Evolutionary conservation across 495 filamentous ascomycete genomes (phyloP).

Genomic region (Clavariopsis aquatica): DNA sequence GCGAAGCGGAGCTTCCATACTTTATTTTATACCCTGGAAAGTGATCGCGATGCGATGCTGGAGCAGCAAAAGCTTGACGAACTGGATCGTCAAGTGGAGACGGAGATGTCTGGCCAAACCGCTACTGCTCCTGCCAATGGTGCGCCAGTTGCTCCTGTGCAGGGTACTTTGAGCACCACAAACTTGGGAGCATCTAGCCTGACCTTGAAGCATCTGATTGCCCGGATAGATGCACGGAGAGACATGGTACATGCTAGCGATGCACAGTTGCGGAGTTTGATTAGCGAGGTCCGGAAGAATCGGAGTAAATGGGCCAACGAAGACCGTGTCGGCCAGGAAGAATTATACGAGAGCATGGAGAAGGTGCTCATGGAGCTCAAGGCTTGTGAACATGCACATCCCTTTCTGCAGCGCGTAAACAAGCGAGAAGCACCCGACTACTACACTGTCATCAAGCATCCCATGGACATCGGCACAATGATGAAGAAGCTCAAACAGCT

Average conservation of each 20-base stretch:
- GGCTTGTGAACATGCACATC: conserved; percentile 90
- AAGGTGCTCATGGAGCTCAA: conserved; percentile 96
- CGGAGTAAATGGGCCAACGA: conserved; percentile 98
- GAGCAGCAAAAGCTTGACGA: conserved; percentile 97
- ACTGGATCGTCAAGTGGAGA: conserved; percentile 91
- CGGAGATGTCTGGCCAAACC: conserved; percentile 78
- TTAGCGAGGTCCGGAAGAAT: conserved; percentile 97
- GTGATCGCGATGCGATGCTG: conserved; percentile 91
- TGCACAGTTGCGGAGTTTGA: conserved; percentile 82
- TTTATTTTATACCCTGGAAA: conserved; percentile 90
- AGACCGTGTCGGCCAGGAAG: conserved; percentile 94
- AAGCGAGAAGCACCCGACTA: conserved; percentile 98
- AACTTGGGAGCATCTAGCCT: conserved; percentile 97
- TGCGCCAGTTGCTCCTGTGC: conserved; percentile 53
- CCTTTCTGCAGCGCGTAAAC: conserved; percentile 89
- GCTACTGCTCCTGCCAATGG: conserved; percentile 51
- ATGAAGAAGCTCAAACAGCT: conserved; percentile 93
- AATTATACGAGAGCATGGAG: conserved; percentile 94
- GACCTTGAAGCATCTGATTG: conserved; percentile 93
- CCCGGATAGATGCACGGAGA: conserved; percentile 88
- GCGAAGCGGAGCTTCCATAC: conserved; percentile 88
- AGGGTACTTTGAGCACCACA: conserved; percentile 85
- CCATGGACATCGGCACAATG: conserved; percentile 98
- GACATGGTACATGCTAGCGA: conserved; percentile 86
- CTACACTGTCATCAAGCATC: conserved; percentile 88